Evolutionary conservation across 345 rosid species (phyloP).

Genomic region (Arabis alpina): DNA sequence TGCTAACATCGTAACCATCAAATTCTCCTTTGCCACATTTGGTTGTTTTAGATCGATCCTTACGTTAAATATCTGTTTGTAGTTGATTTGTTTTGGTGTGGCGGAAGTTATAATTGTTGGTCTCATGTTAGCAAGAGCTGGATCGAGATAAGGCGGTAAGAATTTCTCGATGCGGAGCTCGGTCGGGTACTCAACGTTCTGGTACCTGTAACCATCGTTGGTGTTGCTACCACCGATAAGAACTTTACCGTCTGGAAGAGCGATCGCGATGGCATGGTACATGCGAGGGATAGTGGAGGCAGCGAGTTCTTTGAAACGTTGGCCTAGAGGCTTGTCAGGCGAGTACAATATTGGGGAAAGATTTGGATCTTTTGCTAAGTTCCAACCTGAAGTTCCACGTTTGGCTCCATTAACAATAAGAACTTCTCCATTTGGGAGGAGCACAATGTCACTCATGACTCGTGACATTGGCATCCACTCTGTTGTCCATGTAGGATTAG

Average conservation of each 20-base stretch:
- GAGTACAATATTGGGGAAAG: slow-evolving; percentile 51
- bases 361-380: slow-evolving; percentile 60
- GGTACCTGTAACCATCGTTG: slow-evolving; percentile 53
- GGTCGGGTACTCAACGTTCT: slow-evolving; percentile 58
- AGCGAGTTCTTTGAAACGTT: slow-evolving; percentile 49
- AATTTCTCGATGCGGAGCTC: slow-evolving; percentile 70
- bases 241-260: slow-evolving; percentile 63
- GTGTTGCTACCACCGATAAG: slow-evolving; percentile 75
- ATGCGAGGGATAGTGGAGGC: slow-evolving; percentile 55
- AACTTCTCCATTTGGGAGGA: slow-evolving; percentile 73
- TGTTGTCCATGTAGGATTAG: slow-evolving; percentile 55
- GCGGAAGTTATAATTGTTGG: slow-evolving; percentile 41
- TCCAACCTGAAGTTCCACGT: slow-evolving; percentile 68
- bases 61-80: slow-evolving; percentile 35
- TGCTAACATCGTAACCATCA: slow-evolving; percentile 54
- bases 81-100: slow-evolving; percentile 29
- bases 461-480: slow-evolving; percentile 72
- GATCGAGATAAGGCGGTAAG: slow-evolving; percentile 71
- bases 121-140: slow-evolving; percentile 34
- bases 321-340: slow-evolving; percentile 30
- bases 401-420: slow-evolving; percentile 68
- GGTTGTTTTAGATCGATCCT: slow-evolving; percentile 30
- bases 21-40: slow-evolving; percentile 9
- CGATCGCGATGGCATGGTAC: slow-evolving; percentile 57
- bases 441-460: slow-evolving; percentile 67